Evolutionary conservation across 805 yeast genomes (phyloP).

Genomic region (Lipomyces oligophaga): DNA sequence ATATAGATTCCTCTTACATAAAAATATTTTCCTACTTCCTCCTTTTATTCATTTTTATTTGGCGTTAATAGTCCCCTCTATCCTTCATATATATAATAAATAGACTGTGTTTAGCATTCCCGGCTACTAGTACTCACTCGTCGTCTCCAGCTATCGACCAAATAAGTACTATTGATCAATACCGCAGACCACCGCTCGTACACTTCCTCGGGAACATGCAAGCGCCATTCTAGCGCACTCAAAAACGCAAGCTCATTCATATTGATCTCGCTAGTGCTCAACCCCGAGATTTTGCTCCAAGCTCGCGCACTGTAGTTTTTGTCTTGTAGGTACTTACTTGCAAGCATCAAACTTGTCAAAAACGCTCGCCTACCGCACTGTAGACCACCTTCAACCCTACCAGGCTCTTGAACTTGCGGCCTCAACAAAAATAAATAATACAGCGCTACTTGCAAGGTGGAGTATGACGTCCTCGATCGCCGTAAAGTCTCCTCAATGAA

Average conservation of each 20-base stretch:
- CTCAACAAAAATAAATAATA: conserved; percentile 56
- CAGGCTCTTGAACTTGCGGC: conserved; percentile 31
- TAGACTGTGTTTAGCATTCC: too few relatives aligned
- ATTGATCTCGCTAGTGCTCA: conserved; percentile 49
- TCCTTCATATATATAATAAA: too few relatives aligned
- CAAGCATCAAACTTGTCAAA: conserved; percentile 62
- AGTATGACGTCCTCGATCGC: conserved; percentile 55
- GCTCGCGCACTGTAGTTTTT: conserved; percentile 62
- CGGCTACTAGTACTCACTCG: too few relatives aligned
- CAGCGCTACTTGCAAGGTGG: conserved; percentile 62
- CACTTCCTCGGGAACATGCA: conserved; percentile 49
- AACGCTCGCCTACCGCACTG: conserved; percentile 63
- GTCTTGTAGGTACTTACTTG: conserved; percentile 72
- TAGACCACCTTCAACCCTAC: conserved; percentile 18
- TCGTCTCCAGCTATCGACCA: conserved; percentile 15
- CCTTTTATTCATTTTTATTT: too few relatives aligned
- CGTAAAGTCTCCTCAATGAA: conserved; percentile 42
- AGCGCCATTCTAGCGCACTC: conserved; percentile 51
- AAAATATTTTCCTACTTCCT: too few relatives aligned
- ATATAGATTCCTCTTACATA: too few relatives aligned
- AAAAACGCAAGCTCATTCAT: conserved; percentile 54
- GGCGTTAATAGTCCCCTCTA: too few relatives aligned
- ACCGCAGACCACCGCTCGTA: conserved; percentile 45
- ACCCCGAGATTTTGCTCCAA: conserved; percentile 74
- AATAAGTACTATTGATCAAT: conserved; percentile 27